A percentile compares a stretch with the other conserved stretches of the same genome.
phyloP scores from a whole-genome alignment of 805 yeast genomes.

The Sugiyamaella boreocaroliniensis region DNA sequence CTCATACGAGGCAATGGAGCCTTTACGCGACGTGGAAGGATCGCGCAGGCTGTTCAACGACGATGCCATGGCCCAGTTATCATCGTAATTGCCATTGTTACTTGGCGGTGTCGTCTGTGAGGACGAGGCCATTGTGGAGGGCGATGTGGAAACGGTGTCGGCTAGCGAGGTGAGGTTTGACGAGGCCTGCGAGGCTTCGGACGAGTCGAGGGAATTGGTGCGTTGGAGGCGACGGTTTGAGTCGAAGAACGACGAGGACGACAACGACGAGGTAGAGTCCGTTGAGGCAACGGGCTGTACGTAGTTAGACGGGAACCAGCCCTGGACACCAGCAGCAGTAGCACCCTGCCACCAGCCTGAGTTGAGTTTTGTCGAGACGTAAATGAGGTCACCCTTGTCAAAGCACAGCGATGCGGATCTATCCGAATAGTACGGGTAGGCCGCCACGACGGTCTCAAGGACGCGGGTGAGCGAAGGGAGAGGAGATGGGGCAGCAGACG shows the following conservation, averaged over 20 bases:
- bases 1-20: constrained; percentile 17
- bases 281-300: constrained; percentile 35
- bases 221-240: background rate
- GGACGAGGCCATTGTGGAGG: background rate
- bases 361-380: constrained; percentile 57
- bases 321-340: constrained; percentile 44
- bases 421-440: constrained; percentile 46
- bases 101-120: background rate
- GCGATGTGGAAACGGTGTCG: background rate
- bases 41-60: background rate
- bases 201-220: background rate
- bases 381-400: constrained; percentile 59
- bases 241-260: background rate
- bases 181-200: constrained; percentile 3
- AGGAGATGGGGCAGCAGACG: background rate
- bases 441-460: constrained; percentile 52
- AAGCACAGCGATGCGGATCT: constrained; percentile 48
- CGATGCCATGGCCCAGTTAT: constrained; percentile 4
- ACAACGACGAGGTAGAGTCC: too few species aligned
- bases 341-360: constrained; percentile 90
- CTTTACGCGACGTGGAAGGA: constrained; percentile 10
- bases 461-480: constrained; percentile 5
- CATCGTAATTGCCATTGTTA: constrained; percentile 10
- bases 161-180: constrained; percentile 1
- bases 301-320: constrained; percentile 79